Evolutionary conservation across 306 rosid species (phyloP).

Genomic region (Echinosophora koreensis): DNA sequence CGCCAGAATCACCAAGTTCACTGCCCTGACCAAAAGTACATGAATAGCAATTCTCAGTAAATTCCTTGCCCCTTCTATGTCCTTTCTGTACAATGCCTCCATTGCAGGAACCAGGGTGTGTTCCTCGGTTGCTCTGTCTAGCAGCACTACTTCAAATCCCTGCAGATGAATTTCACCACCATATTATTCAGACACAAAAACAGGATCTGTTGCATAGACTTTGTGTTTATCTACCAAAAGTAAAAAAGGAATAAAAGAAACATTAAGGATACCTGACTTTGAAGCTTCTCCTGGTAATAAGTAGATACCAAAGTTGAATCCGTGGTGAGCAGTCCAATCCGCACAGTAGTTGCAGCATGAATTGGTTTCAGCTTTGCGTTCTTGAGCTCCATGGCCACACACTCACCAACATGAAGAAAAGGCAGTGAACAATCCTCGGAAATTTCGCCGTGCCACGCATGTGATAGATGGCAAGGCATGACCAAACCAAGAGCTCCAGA

Average conservation of each 20-base stretch:
- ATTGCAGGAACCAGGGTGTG: constrained; percentile 53
- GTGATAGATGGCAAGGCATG: constrained; percentile 79
- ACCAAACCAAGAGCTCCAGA: constrained; percentile 71
- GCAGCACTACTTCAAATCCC: constrained; percentile 57
- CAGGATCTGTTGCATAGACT: background rate
- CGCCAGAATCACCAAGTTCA: constrained; percentile 57
- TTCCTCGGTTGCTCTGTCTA: constrained; percentile 52
- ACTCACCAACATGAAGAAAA: constrained; percentile 76
- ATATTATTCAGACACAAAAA: background rate
- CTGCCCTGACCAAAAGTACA: constrained; percentile 57
- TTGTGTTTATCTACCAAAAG: background rate
- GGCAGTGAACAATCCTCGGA: constrained; percentile 60
- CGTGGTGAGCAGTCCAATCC: constrained; percentile 65
- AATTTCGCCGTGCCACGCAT: constrained; percentile 67
- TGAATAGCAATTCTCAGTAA: constrained; percentile 61
- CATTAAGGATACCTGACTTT: constrained; percentile 58
- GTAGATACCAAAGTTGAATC: constrained; percentile 51
- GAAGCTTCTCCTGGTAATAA: constrained; percentile 65
- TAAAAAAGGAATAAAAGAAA: too few species aligned
- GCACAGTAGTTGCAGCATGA: constrained; percentile 55
- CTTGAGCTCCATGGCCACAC: constrained; percentile 70
- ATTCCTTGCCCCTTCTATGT: constrained; percentile 61
- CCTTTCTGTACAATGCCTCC: constrained; percentile 58
- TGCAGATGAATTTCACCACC: constrained; percentile 36
- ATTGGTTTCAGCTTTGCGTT: constrained; percentile 68